phyloP scores from a whole-genome alignment of 495 filamentous ascomycete species.

The Podospora appendiculata region DNA sequence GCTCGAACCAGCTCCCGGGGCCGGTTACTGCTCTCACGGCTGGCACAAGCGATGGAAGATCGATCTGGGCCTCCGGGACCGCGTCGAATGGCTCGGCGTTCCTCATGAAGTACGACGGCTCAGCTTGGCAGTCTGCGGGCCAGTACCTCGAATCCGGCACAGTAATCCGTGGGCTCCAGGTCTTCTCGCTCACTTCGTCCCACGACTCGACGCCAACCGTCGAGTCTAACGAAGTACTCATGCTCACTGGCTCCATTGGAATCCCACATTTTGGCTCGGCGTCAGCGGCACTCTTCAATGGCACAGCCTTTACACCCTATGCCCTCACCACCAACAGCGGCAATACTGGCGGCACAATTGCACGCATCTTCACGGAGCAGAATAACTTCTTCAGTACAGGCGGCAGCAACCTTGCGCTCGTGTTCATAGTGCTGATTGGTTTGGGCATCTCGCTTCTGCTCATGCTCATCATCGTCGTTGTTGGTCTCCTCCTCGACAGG shows the following conservation, averaged over 20 bases:
- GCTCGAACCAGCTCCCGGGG: slow-evolving; percentile 62
- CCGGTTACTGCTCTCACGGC: slow-evolving; percentile 67
- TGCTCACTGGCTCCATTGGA: slow-evolving; percentile 72
- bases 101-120: slow-evolving; percentile 66
- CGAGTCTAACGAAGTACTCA: slow-evolving; percentile 57
- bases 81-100: slow-evolving; percentile 61
- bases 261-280: slow-evolving; percentile 68
- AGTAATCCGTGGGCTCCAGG: slow-evolving; percentile 67
- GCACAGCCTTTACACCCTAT: slow-evolving; percentile 68
- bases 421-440: slow-evolving; percentile 85
- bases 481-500: slow-evolving; percentile 76
- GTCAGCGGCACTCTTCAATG: slow-evolving; percentile 84
- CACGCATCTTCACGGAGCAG: slow-evolving; percentile 69
- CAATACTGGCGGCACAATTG: slow-evolving; percentile 61
- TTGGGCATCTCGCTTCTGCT: slow-evolving; percentile 82
- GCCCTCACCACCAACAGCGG: slow-evolving; percentile 61
- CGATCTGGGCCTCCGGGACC: slow-evolving; percentile 74
- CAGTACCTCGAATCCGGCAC: slow-evolving; percentile 55
- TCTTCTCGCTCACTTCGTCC: slow-evolving; percentile 58
- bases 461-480: slow-evolving; percentile 80
- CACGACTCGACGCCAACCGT: slow-evolving; percentile 57
- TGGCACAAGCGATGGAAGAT: slow-evolving; percentile 55
- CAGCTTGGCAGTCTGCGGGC: slow-evolving; percentile 44
- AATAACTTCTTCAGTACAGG: slow-evolving; percentile 51
- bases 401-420: slow-evolving; percentile 55